Evolutionary conservation across 371 early-diverging fungal genomes (phyloP).

Genomic region (Mucor racemosus): DNA sequence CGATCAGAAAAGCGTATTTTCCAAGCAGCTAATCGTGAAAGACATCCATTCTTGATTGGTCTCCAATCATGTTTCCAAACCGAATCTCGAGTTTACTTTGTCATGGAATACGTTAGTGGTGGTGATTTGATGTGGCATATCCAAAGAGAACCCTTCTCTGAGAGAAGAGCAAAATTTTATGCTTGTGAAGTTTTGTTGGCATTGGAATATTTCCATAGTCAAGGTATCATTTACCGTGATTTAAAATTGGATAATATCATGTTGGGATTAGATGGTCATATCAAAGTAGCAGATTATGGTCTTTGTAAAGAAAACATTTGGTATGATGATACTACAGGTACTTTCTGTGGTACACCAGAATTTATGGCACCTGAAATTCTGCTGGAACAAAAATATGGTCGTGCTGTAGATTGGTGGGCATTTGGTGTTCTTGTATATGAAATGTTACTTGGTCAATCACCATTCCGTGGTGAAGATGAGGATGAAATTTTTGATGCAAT

Average conservation of each 20-base stretch:
- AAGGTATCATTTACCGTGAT: slow-evolving; percentile 58
- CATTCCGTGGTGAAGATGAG: slow-evolving; percentile 95
- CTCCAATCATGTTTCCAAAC: slow-evolving; percentile 97
- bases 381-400: slow-evolving; percentile 80
- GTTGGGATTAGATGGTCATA: slow-evolving; percentile 87
- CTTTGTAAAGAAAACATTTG: slow-evolving; percentile 61
- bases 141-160: slow-evolving; percentile 85
- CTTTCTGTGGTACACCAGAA: slow-evolving; percentile 93
- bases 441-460: slow-evolving; percentile 94
- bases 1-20: slow-evolving; percentile 95
- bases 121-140: slow-evolving; percentile 99
- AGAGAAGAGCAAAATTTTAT: slow-evolving; percentile 92
- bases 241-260: slow-evolving; percentile 55
- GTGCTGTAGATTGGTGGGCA: slow-evolving; percentile 94
- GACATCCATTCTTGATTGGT: slow-evolving; percentile 97
- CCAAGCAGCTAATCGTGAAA: slow-evolving; percentile 84
- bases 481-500: slow-evolving; percentile 97
- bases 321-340: slow-evolving; percentile 68
- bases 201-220: slow-evolving; percentile 67
- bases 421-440: slow-evolving; percentile 93
- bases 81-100: slow-evolving; percentile 93
- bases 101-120: slow-evolving; percentile 99
- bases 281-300: slow-evolving; percentile 99
- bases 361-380: slow-evolving; percentile 84
- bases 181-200: slow-evolving; percentile 96